Evolutionary conservation across 2,329 filamentous ascomycete genomes (phyloP).

Genomic region (Periconia sp.): DNA sequence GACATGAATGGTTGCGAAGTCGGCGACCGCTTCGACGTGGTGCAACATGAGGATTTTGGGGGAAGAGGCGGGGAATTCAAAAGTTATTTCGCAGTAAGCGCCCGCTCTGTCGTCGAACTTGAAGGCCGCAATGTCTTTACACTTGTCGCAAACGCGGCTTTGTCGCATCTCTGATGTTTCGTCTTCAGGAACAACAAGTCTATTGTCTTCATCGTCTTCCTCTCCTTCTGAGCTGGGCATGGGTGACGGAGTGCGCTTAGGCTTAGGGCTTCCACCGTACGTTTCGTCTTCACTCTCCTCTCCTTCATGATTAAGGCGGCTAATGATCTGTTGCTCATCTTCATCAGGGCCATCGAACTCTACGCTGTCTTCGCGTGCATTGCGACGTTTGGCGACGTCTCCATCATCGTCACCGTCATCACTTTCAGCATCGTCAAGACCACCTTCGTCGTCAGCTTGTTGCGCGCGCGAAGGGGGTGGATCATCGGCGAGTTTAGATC

Average conservation of each 20-base stretch:
- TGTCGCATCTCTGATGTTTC: conserved; percentile 37
- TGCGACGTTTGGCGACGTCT: conserved; percentile 71
- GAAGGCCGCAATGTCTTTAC: conserved; percentile 75
- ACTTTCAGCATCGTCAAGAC: conserved; percentile 76
- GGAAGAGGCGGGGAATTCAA: conserved; percentile 79
- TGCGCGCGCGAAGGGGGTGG: too few species aligned
- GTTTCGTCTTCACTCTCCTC: conserved; percentile 64
- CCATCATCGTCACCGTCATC: conserved; percentile 64
- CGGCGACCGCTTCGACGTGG: conserved; percentile 81
- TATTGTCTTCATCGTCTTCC: conserved; percentile 26
- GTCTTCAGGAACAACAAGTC: conserved; percentile 5
- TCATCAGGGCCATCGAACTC: conserved; percentile 94
- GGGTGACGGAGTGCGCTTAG: conserved; percentile 41
- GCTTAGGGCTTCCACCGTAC: conserved; percentile 54
- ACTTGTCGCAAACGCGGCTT: conserved; percentile 50
- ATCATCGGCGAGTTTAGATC: conserved; percentile 60
- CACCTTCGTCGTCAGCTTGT: conserved; percentile 57
- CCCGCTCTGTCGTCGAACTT: conserved; percentile 77
- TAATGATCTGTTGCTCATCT: conserved; percentile 79
- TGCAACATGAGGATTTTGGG: conserved; percentile 94
- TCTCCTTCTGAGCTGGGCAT: conserved; percentile 35
- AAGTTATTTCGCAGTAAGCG: conserved; percentile 77
- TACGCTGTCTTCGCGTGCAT: conserved; percentile 79
- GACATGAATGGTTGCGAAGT: conserved; percentile 83
- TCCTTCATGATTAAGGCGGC: conserved; percentile 65